phyloP scores from a whole-genome alignment of 805 yeast species.

The Starmerella lactis-condensi region DNA sequence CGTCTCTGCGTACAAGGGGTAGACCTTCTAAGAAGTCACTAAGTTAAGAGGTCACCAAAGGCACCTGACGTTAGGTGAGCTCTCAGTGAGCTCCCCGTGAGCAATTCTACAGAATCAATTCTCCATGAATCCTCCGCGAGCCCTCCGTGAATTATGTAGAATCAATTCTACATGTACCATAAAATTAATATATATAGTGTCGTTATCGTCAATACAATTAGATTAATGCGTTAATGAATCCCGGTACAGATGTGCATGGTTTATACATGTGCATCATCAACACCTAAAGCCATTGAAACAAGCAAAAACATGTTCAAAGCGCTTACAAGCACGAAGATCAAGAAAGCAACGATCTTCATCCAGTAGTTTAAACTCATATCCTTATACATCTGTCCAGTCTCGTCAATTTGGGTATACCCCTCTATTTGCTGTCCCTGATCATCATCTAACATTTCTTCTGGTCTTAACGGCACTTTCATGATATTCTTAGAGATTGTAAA shows the following conservation, averaged over 20 bases:
- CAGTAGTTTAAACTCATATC: slow-evolving; percentile 55
- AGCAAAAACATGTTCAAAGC: slow-evolving; percentile 55
- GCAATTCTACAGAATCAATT: too few species aligned
- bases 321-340: slow-evolving; percentile 55
- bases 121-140: too few species aligned
- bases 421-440: not conserved
- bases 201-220: not conserved
- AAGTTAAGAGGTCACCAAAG: too few species aligned
- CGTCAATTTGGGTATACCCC: slow-evolving; percentile 4
- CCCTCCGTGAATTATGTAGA: not conserved
- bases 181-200: not conserved
- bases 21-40: too few species aligned
- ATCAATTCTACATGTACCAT: not conserved
- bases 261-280: slow-evolving; percentile 10
- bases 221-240: too few species aligned
- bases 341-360: slow-evolving; percentile 35
- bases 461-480: slow-evolving; percentile 31
- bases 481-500: slow-evolving; percentile 53
- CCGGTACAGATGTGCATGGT: too few species aligned
- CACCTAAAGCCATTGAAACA: slow-evolving; percentile 13
- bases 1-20: too few species aligned
- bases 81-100: too few species aligned
- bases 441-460: slow-evolving; percentile 5
- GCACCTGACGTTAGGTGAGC: too few species aligned
- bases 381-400: slow-evolving; percentile 23